Evolutionary conservation across 1,284 basidiomycete species (phyloP).

Genomic region (Cronartium quercuum): DNA sequence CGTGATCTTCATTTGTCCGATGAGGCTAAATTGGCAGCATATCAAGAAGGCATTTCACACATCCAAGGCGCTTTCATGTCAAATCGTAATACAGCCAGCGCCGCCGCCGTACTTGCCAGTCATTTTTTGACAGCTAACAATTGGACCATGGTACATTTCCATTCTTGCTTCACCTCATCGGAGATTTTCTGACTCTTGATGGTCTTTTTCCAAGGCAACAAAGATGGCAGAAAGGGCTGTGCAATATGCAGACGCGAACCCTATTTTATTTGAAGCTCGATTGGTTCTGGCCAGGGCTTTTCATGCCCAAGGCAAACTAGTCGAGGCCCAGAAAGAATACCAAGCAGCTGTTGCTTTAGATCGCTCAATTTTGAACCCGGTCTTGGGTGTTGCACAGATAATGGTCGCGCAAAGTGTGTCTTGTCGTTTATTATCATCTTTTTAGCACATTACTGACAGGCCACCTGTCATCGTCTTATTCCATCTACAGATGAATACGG

Average conservation of each 20-base stretch:
- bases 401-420: slow-evolving; percentile 35
- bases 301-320: slow-evolving; percentile 60
- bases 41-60: slow-evolving; percentile 53
- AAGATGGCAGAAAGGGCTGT: slow-evolving; percentile 87
- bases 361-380: slow-evolving; percentile 67
- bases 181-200: neutral
- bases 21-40: slow-evolving; percentile 57
- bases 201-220: slow-evolving; percentile 57
- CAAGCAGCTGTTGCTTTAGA: slow-evolving; percentile 66
- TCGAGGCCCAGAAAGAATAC: slow-evolving; percentile 67
- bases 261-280: slow-evolving; percentile 70
- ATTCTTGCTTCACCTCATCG: neutral
- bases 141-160: slow-evolving; percentile 41
- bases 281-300: slow-evolving; percentile 68
- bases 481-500: slow-evolving; percentile 60
- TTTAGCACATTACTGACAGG: slow-evolving; percentile 42
- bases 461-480: slow-evolving; percentile 45
- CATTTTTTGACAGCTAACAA: slow-evolving; percentile 62
- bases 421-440: slow-evolving; percentile 6
- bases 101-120: slow-evolving; percentile 69
- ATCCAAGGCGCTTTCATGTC: slow-evolving; percentile 67
- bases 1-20: slow-evolving; percentile 61
- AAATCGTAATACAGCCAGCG: slow-evolving; percentile 67
- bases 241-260: slow-evolving; percentile 80
- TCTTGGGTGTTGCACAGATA: slow-evolving; percentile 76